Evolutionary conservation across 1,284 basidiomycete species (phyloP).

Genomic region (Heterobasidion occidentale): DNA sequence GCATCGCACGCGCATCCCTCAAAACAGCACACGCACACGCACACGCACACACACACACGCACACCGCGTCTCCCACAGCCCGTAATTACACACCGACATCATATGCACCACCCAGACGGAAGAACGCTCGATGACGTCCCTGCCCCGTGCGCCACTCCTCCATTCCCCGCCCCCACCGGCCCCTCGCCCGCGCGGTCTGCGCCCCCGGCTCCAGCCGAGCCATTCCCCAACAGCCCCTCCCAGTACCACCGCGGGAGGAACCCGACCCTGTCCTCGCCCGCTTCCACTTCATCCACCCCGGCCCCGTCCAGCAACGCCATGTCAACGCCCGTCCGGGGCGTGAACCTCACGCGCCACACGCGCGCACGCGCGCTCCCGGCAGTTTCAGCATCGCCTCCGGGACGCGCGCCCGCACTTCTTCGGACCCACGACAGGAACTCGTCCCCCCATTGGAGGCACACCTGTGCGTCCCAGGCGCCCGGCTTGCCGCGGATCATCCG

Average conservation of each 20-base stretch:
- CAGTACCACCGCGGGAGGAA: slow-evolving; percentile 70
- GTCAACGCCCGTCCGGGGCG: slow-evolving; percentile 43
- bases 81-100: background rate
- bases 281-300: slow-evolving; percentile 49
- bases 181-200: background rate
- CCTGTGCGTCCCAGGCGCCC: slow-evolving; percentile 69
- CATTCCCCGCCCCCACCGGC: no score
- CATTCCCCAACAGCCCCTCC: slow-evolving; percentile 28
- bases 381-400: background rate
- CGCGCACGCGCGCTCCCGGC: slow-evolving; percentile 6
- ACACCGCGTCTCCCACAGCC: background rate
- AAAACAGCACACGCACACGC: background rate
- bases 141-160: background rate
- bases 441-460: slow-evolving; percentile 72
- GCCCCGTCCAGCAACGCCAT: slow-evolving; percentile 34
- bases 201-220: no score
- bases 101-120: background rate
- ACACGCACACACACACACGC: background rate
- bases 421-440: slow-evolving; percentile 50
- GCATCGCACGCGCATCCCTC: no score
- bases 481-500: slow-evolving; percentile 69
- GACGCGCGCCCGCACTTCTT: background rate
- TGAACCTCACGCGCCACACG: slow-evolving; percentile 67
- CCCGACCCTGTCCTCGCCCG: slow-evolving; percentile 63
- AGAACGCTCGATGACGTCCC: background rate